phyloP scores from a whole-genome alignment of 1,284 basidiomycete species.

The Neonothopanus nambi region DNA sequence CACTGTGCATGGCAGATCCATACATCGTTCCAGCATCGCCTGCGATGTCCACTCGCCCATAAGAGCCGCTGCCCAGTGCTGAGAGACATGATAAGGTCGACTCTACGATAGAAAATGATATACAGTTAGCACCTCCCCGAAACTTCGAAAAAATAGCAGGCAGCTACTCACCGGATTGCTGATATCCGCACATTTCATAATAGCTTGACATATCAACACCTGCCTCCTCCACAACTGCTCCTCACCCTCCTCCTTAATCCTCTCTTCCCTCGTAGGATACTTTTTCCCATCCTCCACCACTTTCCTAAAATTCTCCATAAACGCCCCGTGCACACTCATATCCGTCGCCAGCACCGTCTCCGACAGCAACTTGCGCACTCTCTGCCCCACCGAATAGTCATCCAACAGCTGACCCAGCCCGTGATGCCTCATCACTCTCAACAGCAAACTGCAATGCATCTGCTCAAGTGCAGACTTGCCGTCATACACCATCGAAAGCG shows the following conservation, averaged over 20 bases:
- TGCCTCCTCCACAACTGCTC: conserved; percentile 49
- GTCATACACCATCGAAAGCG: conserved; percentile 85
- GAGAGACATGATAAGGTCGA: conserved; percentile 86
- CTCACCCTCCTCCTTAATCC: conserved; percentile 38
- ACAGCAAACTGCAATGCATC: conserved; percentile 86
- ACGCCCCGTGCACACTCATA: conserved; percentile 86
- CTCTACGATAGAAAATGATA: conserved; percentile 50
- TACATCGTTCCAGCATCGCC: conserved; percentile 76
- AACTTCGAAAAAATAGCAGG: background rate
- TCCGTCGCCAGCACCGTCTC: conserved; percentile 89
- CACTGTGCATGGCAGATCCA: conserved; percentile 76
- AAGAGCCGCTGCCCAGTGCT: conserved; percentile 88
- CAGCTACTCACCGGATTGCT: conserved; percentile 83
- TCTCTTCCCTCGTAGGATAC: conserved; percentile 20
- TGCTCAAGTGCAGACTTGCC: conserved; percentile 90
- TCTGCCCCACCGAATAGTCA: conserved; percentile 23
- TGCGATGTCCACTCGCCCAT: conserved; percentile 90
- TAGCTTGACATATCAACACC: conserved; percentile 81
- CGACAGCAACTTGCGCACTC: conserved; percentile 72
- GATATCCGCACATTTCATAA: conserved; percentile 96
- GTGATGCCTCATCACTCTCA: conserved; percentile 81
- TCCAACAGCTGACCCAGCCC: conserved; percentile 71
- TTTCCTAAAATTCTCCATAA: conserved; percentile 68
- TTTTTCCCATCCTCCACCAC: conserved; percentile 1
- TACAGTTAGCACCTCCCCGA: background rate